phyloP scores from a whole-genome alignment of 805 yeast genomes.

The Candida pseudofarinosa region DNA sequence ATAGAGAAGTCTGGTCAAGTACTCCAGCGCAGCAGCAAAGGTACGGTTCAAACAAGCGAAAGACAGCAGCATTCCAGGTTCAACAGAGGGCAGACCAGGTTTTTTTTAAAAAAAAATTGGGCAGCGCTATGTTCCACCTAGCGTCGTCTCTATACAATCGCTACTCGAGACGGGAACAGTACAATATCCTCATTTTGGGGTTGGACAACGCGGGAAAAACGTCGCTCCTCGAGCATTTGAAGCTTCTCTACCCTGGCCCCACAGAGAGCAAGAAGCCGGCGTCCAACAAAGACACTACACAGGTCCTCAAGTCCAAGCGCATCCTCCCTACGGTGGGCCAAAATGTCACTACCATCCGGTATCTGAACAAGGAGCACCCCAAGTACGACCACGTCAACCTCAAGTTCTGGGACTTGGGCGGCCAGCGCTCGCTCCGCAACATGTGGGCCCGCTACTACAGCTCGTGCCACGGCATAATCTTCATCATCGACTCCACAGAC shows the following conservation, averaged over 20 bases:
- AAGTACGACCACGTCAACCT: slow-evolving; percentile 46
- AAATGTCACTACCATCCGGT: slow-evolving; percentile 51
- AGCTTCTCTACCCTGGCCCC: slow-evolving; percentile 33
- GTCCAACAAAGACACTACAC: slow-evolving; percentile 13
- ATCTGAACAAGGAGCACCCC: slow-evolving; percentile 32
- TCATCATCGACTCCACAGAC: slow-evolving; percentile 90
- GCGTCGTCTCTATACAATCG: slow-evolving; percentile 43
- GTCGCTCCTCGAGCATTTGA: slow-evolving; percentile 36
- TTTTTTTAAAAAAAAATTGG: too few species aligned
- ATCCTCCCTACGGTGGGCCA: slow-evolving; percentile 95
- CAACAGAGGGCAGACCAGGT: too few species aligned
- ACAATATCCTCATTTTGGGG: slow-evolving; percentile 67
- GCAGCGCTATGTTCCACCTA: slow-evolving; percentile 34
- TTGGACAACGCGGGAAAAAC: slow-evolving; percentile 97
- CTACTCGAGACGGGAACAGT: slow-evolving; percentile 43
- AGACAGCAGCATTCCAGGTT: too few species aligned
- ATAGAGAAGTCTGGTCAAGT: too few species aligned
- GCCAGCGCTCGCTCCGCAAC: slow-evolving; percentile 78
- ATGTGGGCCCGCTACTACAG: slow-evolving; percentile 87
- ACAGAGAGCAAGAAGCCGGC: slow-evolving; percentile 12
- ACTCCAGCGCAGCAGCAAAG: too few species aligned
- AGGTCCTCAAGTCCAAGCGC: slow-evolving; percentile 42
- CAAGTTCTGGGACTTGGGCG: slow-evolving; percentile 96
- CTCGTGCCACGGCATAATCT: slow-evolving; percentile 86
- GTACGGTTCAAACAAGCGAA: too few species aligned